phyloP scores from a whole-genome alignment of 1,284 basidiomycete species.

The Sparassis latifolia region DNA sequence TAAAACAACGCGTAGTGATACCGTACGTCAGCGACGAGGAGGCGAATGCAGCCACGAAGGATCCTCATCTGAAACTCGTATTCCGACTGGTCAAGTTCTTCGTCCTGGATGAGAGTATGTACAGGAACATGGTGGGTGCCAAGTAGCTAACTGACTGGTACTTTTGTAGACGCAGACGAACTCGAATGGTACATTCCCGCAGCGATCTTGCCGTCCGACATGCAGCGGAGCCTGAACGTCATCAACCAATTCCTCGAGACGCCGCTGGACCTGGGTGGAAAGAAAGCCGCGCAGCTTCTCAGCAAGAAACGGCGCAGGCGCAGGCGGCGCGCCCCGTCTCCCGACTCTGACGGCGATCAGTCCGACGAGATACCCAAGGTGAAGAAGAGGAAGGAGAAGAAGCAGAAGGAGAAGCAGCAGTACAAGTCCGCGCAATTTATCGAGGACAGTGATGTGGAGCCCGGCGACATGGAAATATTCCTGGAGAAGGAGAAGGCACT shows the following conservation, averaged over 20 bases:
- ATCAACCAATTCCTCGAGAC: conserved; percentile 72
- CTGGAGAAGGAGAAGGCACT: conserved; percentile 65
- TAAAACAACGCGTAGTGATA: conserved; percentile 44
- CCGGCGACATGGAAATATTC: conserved; percentile 71
- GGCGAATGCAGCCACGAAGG: conserved; percentile 68
- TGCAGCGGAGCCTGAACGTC: conserved; percentile 59
- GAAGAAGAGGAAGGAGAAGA: conserved; percentile 41
- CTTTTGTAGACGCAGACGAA: conserved; percentile 52
- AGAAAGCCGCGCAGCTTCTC: conserved; percentile 61
- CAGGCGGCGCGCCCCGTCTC: conserved; percentile 41
- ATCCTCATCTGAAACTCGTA: conserved; percentile 76
- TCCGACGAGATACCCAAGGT: conserved; percentile 40
- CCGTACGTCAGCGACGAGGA: conserved; percentile 69
- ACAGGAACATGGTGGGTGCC: neutral
- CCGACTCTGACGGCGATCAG: conserved; percentile 34
- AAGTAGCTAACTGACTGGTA: neutral
- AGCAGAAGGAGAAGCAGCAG: conserved; percentile 62
- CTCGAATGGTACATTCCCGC: conserved; percentile 78
- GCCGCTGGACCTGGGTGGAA: conserved; percentile 71
- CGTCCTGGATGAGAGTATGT: conserved; percentile 54
- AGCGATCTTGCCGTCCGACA: conserved; percentile 52
- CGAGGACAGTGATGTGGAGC: conserved; percentile 81
- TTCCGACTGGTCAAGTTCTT: conserved; percentile 68
- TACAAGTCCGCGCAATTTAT: conserved; percentile 91
- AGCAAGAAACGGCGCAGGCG: conserved; percentile 51